phyloP scores from a whole-genome alignment of 2,329 filamentous ascomycete genomes.

The Fusarium phyllophilum region DNA sequence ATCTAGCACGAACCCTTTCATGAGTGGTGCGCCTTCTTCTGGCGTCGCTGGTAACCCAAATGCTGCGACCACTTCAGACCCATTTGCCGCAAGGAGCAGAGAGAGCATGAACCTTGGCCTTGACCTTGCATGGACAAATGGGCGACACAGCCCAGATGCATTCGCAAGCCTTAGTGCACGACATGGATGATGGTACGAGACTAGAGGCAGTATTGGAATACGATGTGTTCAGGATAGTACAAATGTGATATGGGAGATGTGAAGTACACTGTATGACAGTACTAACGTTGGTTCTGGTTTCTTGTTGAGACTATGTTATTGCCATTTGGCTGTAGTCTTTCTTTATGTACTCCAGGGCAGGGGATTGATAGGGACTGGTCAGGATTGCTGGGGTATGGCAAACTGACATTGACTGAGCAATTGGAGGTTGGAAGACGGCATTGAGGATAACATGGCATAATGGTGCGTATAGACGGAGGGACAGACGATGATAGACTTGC shows the following conservation, averaged over 20 bases:
- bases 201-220: conserved; percentile 19
- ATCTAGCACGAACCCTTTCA: conserved; percentile 68
- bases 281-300: conserved; percentile 40
- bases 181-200: conserved; percentile 54
- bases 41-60: conserved; percentile 35
- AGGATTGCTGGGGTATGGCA: not conserved
- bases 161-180: conserved; percentile 79
- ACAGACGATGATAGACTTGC: not conserved
- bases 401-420: not conserved
- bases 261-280: conserved; percentile 43
- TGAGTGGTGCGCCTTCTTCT: conserved; percentile 48
- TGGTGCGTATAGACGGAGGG: not conserved
- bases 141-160: conserved; percentile 81
- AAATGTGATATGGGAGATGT: conserved; percentile 31
- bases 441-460: not conserved
- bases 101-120: conserved; percentile 76
- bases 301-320: conserved; percentile 1
- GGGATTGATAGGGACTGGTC: not conserved
- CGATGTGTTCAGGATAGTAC: conserved; percentile 36
- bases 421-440: not conserved
- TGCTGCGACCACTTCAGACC: conserved; percentile 53
- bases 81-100: conserved; percentile 62
- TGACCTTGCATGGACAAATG: conserved; percentile 73
- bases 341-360: not conserved
- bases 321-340: not conserved